These are phyloP conservation scores for Scalesia atractyloides DNA, from an alignment of 129 eudicot genomes.

Conservation along the genomic window DNA sequence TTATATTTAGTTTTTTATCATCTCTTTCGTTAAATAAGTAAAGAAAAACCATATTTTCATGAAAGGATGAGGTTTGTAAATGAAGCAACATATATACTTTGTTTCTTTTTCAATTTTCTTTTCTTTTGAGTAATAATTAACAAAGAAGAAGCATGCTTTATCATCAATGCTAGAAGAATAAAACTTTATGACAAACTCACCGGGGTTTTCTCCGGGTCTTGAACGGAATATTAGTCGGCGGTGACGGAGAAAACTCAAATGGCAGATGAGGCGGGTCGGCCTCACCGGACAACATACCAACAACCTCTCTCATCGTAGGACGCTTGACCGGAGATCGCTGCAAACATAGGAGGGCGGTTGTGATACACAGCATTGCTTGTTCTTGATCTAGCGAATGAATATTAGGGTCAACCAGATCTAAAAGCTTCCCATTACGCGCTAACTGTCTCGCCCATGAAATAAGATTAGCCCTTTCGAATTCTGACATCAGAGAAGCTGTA, in stretches of 20 bases:
- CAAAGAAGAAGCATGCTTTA: slow-evolving; percentile 24
- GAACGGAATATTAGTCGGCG: slow-evolving; percentile 80
- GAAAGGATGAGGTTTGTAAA: slow-evolving; percentile 31
- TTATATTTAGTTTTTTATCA: too few relatives aligned
- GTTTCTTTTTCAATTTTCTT: slow-evolving; percentile 23
- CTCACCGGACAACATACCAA: slow-evolving; percentile 79
- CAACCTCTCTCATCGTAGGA: slow-evolving; percentile 82
- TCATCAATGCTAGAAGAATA: slow-evolving; percentile 31
- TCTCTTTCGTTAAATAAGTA: background rate
- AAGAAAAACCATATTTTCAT: slow-evolving; percentile 24
- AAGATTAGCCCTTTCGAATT: slow-evolving; percentile 92
- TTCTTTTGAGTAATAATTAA: slow-evolving; percentile 27
- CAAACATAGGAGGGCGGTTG: slow-evolving; percentile 78
- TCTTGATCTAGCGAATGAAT: slow-evolving; percentile 61
- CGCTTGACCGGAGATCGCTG: slow-evolving; percentile 77
- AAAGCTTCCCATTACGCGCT: slow-evolving; percentile 73
- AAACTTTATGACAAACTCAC: slow-evolving; percentile 47
- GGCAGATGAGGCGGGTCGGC: slow-evolving; percentile 91
- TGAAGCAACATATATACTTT: slow-evolving; percentile 39
- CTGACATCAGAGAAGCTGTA: slow-evolving; percentile 92
- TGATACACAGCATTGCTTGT: slow-evolving; percentile 71
- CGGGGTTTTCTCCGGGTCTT: slow-evolving; percentile 75
- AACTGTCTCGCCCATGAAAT: slow-evolving; percentile 95
- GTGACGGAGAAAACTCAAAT: slow-evolving; percentile 94
- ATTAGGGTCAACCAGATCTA: slow-evolving; percentile 86